Conservation (phyloP, 1,284 basidiomycete genomes). For the Naganishia cerealis region DNA sequence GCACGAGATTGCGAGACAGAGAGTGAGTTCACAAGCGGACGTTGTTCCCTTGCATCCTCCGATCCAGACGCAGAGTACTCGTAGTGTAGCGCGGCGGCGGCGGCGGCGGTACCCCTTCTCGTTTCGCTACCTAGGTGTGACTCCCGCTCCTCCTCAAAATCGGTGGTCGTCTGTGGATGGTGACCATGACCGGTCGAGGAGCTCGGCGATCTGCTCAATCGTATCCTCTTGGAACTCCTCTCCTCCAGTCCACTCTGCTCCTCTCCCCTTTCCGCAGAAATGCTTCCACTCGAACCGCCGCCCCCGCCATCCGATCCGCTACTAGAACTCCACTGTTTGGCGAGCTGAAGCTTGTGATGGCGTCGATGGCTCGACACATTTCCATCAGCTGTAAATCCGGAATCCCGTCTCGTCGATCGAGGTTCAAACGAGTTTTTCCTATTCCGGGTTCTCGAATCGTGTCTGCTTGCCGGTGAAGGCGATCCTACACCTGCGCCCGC, state of each 20-base stretch:
- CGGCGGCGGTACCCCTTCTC: not conserved
- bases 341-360: not conserved
- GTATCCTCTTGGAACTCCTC: constrained; percentile 28
- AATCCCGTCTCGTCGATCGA: constrained; percentile 1
- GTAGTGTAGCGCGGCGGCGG: not conserved
- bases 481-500: constrained; percentile 2
- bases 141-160: constrained; percentile 6
- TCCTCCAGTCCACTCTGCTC: constrained; percentile 28
- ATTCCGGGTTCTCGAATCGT: not conserved
- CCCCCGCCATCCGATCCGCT: constrained; percentile 10
- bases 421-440: too few relatives aligned
- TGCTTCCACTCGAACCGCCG: not conserved
- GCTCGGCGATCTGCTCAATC: constrained; percentile 21
- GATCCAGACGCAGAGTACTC: constrained; percentile 26
- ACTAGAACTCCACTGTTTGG: constrained; percentile 27
- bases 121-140: not conserved
- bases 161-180: not conserved
- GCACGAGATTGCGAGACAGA: constrained; percentile 9
- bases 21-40: not conserved
- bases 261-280: constrained; percentile 3
- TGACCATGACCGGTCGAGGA: not conserved
- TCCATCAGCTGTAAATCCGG: constrained; percentile 2
- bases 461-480: constrained; percentile 7
- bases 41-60: constrained; percentile 20
- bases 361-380: not conserved